Base-by-base conservation (phyloP, 768 basidiomycete genomes). In the Lentinula boryana region DNA sequence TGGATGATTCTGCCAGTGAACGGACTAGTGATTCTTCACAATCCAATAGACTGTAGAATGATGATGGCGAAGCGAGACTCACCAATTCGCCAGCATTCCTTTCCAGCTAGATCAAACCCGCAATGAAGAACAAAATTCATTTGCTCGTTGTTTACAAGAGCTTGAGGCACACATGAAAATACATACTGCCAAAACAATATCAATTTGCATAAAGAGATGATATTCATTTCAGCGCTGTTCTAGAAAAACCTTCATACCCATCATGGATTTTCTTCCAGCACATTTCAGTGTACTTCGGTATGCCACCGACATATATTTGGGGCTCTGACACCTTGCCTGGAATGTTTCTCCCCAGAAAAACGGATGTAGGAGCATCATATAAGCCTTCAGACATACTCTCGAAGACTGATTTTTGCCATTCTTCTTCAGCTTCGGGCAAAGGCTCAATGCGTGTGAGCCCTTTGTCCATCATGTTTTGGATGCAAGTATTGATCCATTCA, bases 401-500 rank as follows among this genome's bases (percentile, higher is more conserved):
- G n/a, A 15, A 23, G n/a, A 44, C 5, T 8, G 16, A 5, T 15
- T 48, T 18, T 5, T 35, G 56, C 56, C 56, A 58, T 31, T 58
- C 23, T 27, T 23, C 31, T n/a, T 58, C 56, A 18, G 56, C 56
- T 16, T 58, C 56, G 23, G 13, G 38, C 9, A 8, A 16, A 35
- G 56, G 13, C 23, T 46, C 41, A 18, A 58, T 44, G 18, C 56
- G n/a, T 23, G 41, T 58, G 9, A 46, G 4, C 23, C 33, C 33
- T 5, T 36, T 33, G 41, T 44, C 27, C 12, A 21, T 32, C 56
- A 58, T 43, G 43, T 58, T 16, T 21, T 43, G 48, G 6, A 58
- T 58, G 33, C 56, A 58, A n/a, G 27, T 13, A 16, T 33, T 58
- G 33, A 58, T 58, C 56, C 56, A 58, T 43, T 58, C 56, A 12